Conservation (phyloP, 805 yeast genomes). For the Candida orba region DNA sequence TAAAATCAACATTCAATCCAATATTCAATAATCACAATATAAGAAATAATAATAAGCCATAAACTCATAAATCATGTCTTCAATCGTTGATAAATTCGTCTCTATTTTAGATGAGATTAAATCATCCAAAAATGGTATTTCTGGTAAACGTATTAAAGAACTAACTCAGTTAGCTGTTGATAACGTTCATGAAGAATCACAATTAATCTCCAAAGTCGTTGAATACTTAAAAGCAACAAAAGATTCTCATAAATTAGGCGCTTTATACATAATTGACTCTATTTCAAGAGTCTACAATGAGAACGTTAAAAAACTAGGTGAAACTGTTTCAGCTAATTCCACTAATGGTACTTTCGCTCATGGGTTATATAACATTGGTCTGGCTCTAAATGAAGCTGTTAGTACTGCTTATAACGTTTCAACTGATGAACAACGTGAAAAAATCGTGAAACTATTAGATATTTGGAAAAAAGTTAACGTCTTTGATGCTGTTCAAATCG, state of each 20-base stretch:
- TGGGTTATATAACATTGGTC: constrained; percentile 60
- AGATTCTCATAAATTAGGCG: constrained; percentile 80
- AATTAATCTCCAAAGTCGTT: constrained; percentile 50
- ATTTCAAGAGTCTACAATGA: constrained; percentile 81
- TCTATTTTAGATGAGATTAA: constrained; percentile 25
- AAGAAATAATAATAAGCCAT: neutral
- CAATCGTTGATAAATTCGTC: neutral
- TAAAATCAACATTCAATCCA: neutral
- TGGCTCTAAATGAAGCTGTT: constrained; percentile 54
- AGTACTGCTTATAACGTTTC: constrained; percentile 55
- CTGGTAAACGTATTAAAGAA: constrained; percentile 89
- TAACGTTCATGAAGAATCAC: constrained; percentile 52
- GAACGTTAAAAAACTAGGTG: constrained; percentile 52
- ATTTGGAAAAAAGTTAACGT: constrained; percentile 89
- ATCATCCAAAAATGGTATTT: constrained; percentile 76
- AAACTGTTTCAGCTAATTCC: constrained; percentile 41
- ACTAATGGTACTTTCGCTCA: constrained; percentile 69
- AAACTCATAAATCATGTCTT: neutral
- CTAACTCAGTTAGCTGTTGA: constrained; percentile 71
- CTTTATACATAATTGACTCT: constrained; percentile 87
- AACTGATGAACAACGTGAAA: constrained; percentile 54
- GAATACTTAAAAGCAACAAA: constrained; percentile 68
- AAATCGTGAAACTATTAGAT: constrained; percentile 76
- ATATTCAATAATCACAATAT: no score
- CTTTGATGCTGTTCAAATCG: constrained; percentile 52